A percentile compares a stretch with the other conserved stretches of the same genome.
Conservation (phyloP, 768 basidiomycete species). For the Xerocomus spinulosus region DNA sequence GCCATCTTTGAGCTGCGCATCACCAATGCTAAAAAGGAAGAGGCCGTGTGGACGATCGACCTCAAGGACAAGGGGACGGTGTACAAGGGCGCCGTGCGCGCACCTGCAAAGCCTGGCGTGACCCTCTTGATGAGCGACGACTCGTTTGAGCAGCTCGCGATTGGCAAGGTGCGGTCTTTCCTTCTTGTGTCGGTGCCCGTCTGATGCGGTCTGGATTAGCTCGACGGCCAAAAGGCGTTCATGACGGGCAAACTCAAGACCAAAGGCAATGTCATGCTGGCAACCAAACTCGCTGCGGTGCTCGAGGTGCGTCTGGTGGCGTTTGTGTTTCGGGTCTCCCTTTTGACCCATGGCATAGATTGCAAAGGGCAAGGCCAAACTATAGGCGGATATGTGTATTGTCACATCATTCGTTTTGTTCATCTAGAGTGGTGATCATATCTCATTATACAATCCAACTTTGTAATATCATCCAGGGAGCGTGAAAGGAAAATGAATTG, state of each 20-base stretch:
- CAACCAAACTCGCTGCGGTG: constrained; percentile 82
- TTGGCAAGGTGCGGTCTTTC: constrained; percentile 54
- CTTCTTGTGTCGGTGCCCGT: neutral
- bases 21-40: constrained; percentile 66
- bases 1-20: constrained; percentile 85
- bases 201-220: constrained; percentile 32
- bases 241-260: constrained; percentile 95
- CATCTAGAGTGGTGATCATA: constrained; percentile 16
- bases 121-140: constrained; percentile 76
- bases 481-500: neutral
- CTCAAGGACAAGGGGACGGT: constrained; percentile 79
- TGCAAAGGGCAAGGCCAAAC: constrained; percentile 40
- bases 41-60: constrained; percentile 87
- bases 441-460: constrained; percentile 14
- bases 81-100: constrained; percentile 55
- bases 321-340: neutral
- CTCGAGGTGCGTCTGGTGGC: constrained; percentile 54
- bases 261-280: constrained; percentile 89
- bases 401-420: neutral
- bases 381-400: too few species aligned
- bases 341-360: constrained; percentile 15
- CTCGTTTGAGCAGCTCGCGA: constrained; percentile 64
- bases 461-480: neutral
- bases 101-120: constrained; percentile 70
- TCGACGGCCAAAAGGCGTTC: constrained; percentile 92